Conservation (phyloP, 305 asterid genomes). For the Rubia balearica region DNA sequence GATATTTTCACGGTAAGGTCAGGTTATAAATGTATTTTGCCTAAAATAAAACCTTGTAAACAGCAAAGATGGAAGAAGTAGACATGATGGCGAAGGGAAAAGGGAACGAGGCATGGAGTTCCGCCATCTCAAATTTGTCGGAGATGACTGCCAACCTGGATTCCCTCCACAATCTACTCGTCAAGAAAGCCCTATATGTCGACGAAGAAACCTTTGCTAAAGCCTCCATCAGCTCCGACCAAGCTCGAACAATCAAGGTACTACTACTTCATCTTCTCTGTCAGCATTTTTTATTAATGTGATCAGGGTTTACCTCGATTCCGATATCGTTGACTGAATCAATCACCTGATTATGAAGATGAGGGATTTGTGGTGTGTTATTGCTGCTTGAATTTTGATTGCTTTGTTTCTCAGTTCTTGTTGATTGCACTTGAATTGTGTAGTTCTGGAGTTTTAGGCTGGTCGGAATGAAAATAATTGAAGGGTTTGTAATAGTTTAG, state of each 20-base stretch:
- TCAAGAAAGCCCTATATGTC: constrained; percentile 73
- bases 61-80: constrained; percentile 19
- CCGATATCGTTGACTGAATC: constrained; percentile 9
- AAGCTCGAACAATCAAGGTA: constrained; percentile 86
- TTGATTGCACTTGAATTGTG: neutral
- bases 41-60: neutral
- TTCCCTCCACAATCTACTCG: constrained; percentile 62
- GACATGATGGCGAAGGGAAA: constrained; percentile 41
- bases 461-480: neutral
- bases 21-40: too few species aligned
- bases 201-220: constrained; percentile 81
- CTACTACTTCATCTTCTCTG: neutral
- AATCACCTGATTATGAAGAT: neutral
- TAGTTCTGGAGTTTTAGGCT: neutral
- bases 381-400: neutral
- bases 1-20: too few species aligned
- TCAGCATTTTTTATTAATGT: neutral
- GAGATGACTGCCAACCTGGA: constrained; percentile 75
- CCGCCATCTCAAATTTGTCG: constrained; percentile 74
- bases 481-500: neutral
- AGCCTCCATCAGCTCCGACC: constrained; percentile 77
- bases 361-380: neutral
- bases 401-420: neutral
- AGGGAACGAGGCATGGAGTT: constrained; percentile 75
- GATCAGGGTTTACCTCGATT: constrained; percentile 10